A percentile compares a stretch with the other conserved stretches of the same genome.
Evolutionary conservation across 129 eudicot genomes (phyloP).

Genomic region (Centrapalus pauciflorus): DNA sequence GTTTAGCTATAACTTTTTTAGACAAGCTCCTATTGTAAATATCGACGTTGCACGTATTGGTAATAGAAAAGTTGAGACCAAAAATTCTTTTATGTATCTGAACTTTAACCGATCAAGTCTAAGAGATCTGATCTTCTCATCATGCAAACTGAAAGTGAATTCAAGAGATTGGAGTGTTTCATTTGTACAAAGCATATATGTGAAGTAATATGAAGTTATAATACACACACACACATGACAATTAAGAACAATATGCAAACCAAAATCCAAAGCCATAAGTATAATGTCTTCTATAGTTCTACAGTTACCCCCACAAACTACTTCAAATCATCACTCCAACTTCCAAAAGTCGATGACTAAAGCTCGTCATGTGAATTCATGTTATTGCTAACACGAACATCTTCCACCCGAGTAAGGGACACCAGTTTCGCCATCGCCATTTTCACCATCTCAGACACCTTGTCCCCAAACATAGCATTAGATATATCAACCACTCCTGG

Average conservation of each 20-base stretch:
- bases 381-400: slow-evolving; percentile 13
- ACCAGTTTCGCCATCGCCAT: slow-evolving; percentile 33
- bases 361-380: slow-evolving; percentile 14
- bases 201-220: too few species aligned
- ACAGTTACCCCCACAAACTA: not conserved
- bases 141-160: not conserved
- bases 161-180: slow-evolving; percentile 9
- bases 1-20: too few species aligned
- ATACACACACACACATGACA: slow-evolving; percentile 9
- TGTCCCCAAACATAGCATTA: slow-evolving; percentile 39
- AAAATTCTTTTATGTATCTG: too few species aligned
- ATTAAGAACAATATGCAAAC: not conserved
- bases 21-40: too few species aligned
- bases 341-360: not conserved
- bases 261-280: not conserved
- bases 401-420: slow-evolving; percentile 27
- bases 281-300: slow-evolving; percentile 1
- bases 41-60: too few species aligned
- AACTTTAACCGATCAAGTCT: too few species aligned
- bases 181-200: slow-evolving; percentile 5
- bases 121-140: too few species aligned
- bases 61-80: too few species aligned
- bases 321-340: not conserved
- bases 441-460: slow-evolving; percentile 27
- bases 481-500: slow-evolving; percentile 65